These are phyloP conservation scores for Clausena lansium DNA, from an alignment of 345 rosid species.

Conservation along the genomic window DNA sequence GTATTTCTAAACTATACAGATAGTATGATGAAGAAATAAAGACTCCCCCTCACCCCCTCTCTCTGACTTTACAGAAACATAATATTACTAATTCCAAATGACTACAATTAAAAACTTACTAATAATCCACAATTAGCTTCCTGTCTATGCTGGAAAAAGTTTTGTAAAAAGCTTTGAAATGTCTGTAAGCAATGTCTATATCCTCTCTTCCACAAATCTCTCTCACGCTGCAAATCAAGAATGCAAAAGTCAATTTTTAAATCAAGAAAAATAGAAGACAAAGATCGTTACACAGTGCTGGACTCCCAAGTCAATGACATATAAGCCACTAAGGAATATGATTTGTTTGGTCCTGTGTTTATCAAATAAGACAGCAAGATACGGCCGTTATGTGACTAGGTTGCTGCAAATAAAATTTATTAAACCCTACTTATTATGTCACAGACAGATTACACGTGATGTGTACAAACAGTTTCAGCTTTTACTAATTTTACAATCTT, in stretches of 20 bases:
- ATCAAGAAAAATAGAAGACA: neutral
- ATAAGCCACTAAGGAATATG: neutral
- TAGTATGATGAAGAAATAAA: neutral
- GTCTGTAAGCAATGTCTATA: conserved; percentile 75
- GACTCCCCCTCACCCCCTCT: neutral
- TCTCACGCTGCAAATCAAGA: conserved; percentile 56
- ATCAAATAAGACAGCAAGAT: too few species aligned
- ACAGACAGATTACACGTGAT: neutral
- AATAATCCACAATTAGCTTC: conserved; percentile 59
- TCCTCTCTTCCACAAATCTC: conserved; percentile 87
- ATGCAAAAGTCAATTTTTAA: conserved; percentile 19
- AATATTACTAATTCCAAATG: neutral
- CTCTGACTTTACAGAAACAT: neutral
- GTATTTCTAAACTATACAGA: conserved; percentile 9
- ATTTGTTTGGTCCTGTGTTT: too few species aligned
- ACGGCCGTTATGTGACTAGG: too few species aligned
- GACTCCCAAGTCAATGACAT: neutral
- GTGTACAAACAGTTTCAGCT: neutral
- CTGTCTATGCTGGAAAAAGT: conserved; percentile 67
- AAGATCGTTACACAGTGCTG: neutral
- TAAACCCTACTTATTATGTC: neutral
- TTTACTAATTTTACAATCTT: neutral
- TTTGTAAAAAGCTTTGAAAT: conserved; percentile 85
- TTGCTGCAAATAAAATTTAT: too few species aligned
- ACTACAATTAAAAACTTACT: neutral